A percentile compares a stretch with the other conserved stretches of the same genome.
Conservation (phyloP, 2,329 filamentous ascomycete species). For the Fusarium sp. region DNA sequence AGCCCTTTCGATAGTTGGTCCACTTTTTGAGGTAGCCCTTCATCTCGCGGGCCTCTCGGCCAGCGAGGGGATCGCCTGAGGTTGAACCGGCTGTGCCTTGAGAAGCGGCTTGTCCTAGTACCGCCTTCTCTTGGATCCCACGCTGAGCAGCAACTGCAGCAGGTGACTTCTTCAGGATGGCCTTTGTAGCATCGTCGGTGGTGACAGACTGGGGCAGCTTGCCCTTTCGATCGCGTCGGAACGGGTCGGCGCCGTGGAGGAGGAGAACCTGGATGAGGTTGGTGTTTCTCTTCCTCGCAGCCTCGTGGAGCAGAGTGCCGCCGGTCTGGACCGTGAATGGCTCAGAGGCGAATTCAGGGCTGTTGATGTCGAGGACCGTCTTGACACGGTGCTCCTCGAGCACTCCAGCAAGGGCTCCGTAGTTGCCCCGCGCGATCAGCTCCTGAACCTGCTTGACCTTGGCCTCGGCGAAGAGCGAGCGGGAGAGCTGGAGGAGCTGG, state of each 20-base stretch:
- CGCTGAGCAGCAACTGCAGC: constrained; percentile 94
- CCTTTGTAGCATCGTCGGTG: constrained; percentile 90
- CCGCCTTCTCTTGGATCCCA: constrained; percentile 97
- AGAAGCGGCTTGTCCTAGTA: constrained; percentile 81
- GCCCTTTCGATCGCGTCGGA: constrained; percentile 93
- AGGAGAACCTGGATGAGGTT: constrained; percentile 91
- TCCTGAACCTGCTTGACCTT: constrained; percentile 89
- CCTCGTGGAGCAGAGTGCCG: constrained; percentile 95
- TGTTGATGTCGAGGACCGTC: constrained; percentile 92
- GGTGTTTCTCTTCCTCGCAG: constrained; percentile 88
- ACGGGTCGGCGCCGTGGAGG: constrained; percentile 95
- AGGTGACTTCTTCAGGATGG: constrained; percentile 93
- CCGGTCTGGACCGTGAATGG: constrained; percentile 82
- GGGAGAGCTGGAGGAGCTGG: constrained; percentile 91
- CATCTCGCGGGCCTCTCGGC: constrained; percentile 94
- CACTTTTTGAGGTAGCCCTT: constrained; percentile 99
- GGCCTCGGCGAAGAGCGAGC: constrained; percentile 89
- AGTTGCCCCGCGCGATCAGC: constrained; percentile 80
- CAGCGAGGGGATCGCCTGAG: constrained; percentile 75
- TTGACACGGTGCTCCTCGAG: constrained; percentile 89
- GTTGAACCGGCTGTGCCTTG: constrained; percentile 68
- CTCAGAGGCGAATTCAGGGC: constrained; percentile 89
- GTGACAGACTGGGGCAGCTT: constrained; percentile 97
- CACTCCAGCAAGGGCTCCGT: constrained; percentile 83
- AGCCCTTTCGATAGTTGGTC: constrained; percentile 98